Conservation (phyloP, 1,139 yeast species). For the Scheffersomyces illinoinensis region DNA sequence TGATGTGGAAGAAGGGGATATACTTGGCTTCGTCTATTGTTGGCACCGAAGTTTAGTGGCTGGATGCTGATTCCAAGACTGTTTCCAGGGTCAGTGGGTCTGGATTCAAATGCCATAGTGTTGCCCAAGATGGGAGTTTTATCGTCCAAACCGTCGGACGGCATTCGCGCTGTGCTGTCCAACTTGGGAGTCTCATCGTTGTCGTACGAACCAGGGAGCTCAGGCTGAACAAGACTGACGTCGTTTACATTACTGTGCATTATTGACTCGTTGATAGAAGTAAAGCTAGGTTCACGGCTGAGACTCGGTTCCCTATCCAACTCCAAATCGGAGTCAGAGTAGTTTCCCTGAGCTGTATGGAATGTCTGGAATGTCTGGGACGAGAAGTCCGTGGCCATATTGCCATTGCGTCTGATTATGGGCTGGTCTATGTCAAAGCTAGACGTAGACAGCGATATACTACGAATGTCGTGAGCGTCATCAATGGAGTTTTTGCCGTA, state of each 20-base stretch:
- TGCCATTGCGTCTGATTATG: neutral
- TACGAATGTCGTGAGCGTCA: neutral
- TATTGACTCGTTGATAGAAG: constrained; percentile 2
- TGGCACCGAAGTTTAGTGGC: neutral
- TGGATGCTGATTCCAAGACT: neutral
- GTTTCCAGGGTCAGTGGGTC: neutral
- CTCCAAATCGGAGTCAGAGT: neutral
- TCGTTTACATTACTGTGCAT: constrained; percentile 3
- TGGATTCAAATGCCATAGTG: neutral
- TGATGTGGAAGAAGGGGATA: constrained; percentile 33
- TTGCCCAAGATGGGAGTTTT: constrained; percentile 29
- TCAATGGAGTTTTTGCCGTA: neutral
- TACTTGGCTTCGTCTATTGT: neutral
- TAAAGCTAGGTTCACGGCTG: constrained; percentile 18
- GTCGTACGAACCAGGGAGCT: constrained; percentile 11
- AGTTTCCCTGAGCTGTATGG: constrained; percentile 22
- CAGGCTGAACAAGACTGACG: neutral
- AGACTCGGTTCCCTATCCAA: constrained; percentile 17
- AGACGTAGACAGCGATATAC: neutral
- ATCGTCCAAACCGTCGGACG: constrained; percentile 22
- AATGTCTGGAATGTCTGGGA: constrained; percentile 18
- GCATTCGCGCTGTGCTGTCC: constrained; percentile 4
- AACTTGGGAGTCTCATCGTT: constrained; percentile 36
- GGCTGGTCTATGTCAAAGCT: neutral
- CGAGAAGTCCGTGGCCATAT: constrained; percentile 13